Evolutionary conservation across 2,329 filamentous ascomycete species (phyloP), one percentile per base, ranked within the genome.

Genomic region (Pseudonectria foliicola): DNA sequence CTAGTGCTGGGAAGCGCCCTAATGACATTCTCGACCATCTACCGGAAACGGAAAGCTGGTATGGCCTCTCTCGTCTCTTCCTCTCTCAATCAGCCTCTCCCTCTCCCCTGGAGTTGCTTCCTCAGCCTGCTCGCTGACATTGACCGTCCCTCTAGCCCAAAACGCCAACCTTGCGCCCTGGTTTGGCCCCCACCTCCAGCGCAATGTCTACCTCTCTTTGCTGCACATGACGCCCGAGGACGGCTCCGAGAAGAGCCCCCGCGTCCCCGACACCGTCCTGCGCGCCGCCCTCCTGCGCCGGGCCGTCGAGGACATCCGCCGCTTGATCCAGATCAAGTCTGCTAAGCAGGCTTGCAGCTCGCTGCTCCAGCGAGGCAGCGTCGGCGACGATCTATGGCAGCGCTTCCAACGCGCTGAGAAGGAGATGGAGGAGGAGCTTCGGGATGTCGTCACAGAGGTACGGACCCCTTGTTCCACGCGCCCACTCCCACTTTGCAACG

Each of bases 321-420:
- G 92, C 45, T 85, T 98, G 43, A 82, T 96, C 53, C 80, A 92
- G 59, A 77, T 98, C 55, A 79, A 90, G 55, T 83, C 77, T 38
- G 83, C 87, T 49, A 98, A 96, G 69, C 84, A 85, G 52, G 87
- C 92, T 7, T 78, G 94, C 55, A 82, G 83, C 55, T 75, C 80
- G 15, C 67, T 98, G 47, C 64, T 96, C 50, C 87, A 94, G 63
- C 75, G 87, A 44, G 92, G 92, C 31, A 94, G 87, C 54, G 88
- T 98, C 2, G 90, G 92, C 11, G 92, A 98, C 59, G 92, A 98
- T 61, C 64, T 98, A 49, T 95, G 88, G 84, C 86, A 95, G 68
- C 75, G 90, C 26, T 95, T 96, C 62, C 65, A 81, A 63, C 76
- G 87, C 33, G 92, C 90, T 1, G 92, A 98, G 74, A 89, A 93